Evolutionary conservation across 306 rosid genomes (phyloP).

Genomic region (Vigna mungo): DNA sequence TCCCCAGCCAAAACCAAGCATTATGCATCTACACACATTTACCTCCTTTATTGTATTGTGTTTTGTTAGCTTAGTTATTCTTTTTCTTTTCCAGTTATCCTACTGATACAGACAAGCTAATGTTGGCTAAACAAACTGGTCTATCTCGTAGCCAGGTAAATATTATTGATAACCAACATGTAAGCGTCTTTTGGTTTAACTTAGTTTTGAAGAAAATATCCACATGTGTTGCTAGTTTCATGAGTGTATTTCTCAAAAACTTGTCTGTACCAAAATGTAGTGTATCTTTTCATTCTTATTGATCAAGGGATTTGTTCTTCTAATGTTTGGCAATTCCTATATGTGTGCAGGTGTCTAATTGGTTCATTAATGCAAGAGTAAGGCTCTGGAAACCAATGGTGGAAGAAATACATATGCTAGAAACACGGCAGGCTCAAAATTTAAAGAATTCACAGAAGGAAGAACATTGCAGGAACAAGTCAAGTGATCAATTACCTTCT

Average conservation of each 20-base stretch:
- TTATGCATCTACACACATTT: background rate
- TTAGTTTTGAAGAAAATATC: background rate
- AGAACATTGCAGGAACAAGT: conserved; percentile 42
- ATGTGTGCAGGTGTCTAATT: conserved; percentile 73
- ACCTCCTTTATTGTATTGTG: background rate
- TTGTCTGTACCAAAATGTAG: background rate
- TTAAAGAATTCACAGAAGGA: conserved; percentile 54
- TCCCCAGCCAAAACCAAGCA: background rate
- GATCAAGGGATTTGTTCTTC: background rate
- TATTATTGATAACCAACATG: background rate
- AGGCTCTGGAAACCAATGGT: conserved; percentile 99
- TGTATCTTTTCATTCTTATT: background rate
- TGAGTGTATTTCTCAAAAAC: background rate
- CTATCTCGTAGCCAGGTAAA: conserved; percentile 89
- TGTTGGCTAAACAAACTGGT: conserved; percentile 95
- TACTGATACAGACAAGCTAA: conserved; percentile 80
- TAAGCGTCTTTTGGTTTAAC: background rate
- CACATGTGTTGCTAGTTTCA: background rate
- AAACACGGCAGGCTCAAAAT: conserved; percentile 66
- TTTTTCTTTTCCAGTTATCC: conserved; percentile 67
- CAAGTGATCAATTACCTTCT: conserved; percentile 57
- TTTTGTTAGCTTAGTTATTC: conserved; percentile 11
- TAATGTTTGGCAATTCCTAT: conserved; percentile 1
- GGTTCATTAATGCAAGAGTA: conserved; percentile 97
- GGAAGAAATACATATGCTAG: conserved; percentile 86